These are phyloP conservation scores for Suhomyces bribrorum DNA, from an alignment of 1,139 yeast species.

Conservation along the genomic window DNA sequence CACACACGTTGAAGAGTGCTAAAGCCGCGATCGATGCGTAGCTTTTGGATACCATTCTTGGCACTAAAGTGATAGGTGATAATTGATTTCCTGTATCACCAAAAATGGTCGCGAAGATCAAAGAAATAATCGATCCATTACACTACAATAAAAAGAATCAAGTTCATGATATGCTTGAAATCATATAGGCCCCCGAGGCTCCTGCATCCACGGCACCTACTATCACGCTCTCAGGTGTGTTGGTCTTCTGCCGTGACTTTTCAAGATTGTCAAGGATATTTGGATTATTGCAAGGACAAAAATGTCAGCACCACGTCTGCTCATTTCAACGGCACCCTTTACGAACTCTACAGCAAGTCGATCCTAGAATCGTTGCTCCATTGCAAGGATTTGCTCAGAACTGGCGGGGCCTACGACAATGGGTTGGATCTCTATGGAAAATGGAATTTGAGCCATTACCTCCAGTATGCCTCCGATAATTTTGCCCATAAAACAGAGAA, in stretches of 20 bases:
- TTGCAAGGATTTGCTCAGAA: slow-evolving; percentile 41
- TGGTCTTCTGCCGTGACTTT: neutral
- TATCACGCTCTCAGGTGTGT: neutral
- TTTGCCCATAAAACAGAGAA: slow-evolving; percentile 3
- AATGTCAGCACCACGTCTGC: slow-evolving; percentile 35
- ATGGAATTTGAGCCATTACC: slow-evolving; percentile 50
- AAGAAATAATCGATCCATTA: neutral
- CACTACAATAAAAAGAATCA: neutral
- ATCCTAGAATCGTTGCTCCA: slow-evolving; percentile 43
- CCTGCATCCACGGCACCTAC: neutral
- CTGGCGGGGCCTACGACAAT: slow-evolving; percentile 72
- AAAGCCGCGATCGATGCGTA: slow-evolving; percentile 6
- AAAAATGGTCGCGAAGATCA: neutral
- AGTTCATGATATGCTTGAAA: neutral
- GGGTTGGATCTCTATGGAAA: slow-evolving; percentile 70
- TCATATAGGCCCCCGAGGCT: neutral
- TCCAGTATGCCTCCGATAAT: slow-evolving; percentile 12
- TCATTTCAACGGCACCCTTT: slow-evolving; percentile 67
- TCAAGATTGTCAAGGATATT: slow-evolving; percentile 30
- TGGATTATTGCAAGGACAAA: slow-evolving; percentile 29
- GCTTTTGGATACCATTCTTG: slow-evolving; percentile 3
- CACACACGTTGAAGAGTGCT: slow-evolving; percentile 10
- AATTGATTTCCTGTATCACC: too few species aligned
- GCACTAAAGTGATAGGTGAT: neutral
- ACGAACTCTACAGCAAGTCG: slow-evolving; percentile 58